These are phyloP conservation scores for Zoysia japonica DNA, from an alignment of 176 grass and related monocot genomes.

Conservation along the genomic window DNA sequence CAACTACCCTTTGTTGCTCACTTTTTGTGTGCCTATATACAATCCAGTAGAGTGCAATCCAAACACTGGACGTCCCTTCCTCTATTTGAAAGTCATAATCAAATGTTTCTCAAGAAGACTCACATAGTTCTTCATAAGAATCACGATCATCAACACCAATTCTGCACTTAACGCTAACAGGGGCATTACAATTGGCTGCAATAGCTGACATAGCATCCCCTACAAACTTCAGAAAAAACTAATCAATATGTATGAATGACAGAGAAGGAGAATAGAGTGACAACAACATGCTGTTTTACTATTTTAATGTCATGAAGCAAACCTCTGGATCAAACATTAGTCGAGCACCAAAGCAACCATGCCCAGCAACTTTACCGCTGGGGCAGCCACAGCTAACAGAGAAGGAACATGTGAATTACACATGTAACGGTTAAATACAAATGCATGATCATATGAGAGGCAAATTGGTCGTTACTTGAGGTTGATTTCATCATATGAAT, in stretches of 20 bases:
- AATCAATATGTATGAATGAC: slow-evolving; percentile 39
- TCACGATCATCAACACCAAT: slow-evolving; percentile 91
- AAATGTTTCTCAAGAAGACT: slow-evolving; percentile 44
- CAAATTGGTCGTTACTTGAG: slow-evolving; percentile 61
- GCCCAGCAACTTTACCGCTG: slow-evolving; percentile 86
- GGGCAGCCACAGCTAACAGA: slow-evolving; percentile 87
- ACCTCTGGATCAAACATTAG: slow-evolving; percentile 95
- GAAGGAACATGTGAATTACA: slow-evolving; percentile 33
- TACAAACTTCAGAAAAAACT: slow-evolving; percentile 67
- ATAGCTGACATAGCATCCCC: slow-evolving; percentile 93
- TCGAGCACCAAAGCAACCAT: slow-evolving; percentile 93
- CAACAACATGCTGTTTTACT: slow-evolving; percentile 7
- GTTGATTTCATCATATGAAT: slow-evolving; percentile 93
- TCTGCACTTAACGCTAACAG: slow-evolving; percentile 92
- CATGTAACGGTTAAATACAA: slow-evolving; percentile 11
- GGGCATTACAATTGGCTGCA: slow-evolving; percentile 77
- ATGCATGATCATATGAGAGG: slow-evolving; percentile 3
- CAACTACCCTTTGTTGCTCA: not conserved
- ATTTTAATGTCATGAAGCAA: slow-evolving; percentile 39
- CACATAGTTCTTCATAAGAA: slow-evolving; percentile 90
- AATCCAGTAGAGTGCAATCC: not conserved
- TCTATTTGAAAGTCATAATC: not conserved
- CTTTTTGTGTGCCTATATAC: not conserved
- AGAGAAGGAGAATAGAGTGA: slow-evolving; percentile 8
- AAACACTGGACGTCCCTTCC: not conserved